Percentiles rank a stretch among this genome's conserved stretches.
Evolutionary conservation across 176 grass and related monocot genomes (phyloP).

Genomic region (Alloteropsis semialata): DNA sequence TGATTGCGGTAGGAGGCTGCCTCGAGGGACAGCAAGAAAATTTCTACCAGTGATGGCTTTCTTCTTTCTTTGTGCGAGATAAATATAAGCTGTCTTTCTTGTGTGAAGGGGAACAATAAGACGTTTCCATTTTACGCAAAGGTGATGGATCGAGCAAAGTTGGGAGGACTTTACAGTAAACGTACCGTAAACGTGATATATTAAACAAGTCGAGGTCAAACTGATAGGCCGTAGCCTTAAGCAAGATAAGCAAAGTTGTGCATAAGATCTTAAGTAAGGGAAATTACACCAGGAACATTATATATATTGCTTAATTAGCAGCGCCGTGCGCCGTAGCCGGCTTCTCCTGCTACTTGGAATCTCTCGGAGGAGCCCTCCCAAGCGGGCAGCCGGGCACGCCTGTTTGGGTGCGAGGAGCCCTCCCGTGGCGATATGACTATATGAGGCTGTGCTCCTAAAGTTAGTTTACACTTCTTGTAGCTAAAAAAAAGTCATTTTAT

Average conservation of each 20-base stretch:
- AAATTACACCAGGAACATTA: too few species aligned
- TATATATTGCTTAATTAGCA: too few species aligned
- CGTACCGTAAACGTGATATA: neutral
- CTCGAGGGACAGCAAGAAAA: too few species aligned
- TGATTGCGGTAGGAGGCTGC: too few species aligned
- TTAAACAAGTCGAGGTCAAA: neutral
- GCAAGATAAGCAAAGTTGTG: neutral
- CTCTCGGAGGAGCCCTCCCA: too few species aligned
- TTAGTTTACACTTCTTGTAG: neutral
- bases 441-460: too few species aligned
- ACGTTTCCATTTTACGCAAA: conserved; percentile 17
- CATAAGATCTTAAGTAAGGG: neutral
- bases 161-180: neutral
- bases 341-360: too few species aligned
- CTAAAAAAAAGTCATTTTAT: neutral
- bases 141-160: conserved; percentile 16
- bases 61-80: neutral
- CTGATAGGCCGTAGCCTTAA: neutral
- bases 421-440: too few species aligned
- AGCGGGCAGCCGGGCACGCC: too few species aligned
- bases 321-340: too few species aligned
- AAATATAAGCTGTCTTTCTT: neutral
- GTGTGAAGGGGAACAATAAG: neutral
- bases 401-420: too few species aligned
- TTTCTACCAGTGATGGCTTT: too few species aligned